Evolutionary conservation across 2,329 filamentous ascomycete species (phyloP), one percentile per base, ranked within the genome.

Genomic region (Paecilomyces niveus): DNA sequence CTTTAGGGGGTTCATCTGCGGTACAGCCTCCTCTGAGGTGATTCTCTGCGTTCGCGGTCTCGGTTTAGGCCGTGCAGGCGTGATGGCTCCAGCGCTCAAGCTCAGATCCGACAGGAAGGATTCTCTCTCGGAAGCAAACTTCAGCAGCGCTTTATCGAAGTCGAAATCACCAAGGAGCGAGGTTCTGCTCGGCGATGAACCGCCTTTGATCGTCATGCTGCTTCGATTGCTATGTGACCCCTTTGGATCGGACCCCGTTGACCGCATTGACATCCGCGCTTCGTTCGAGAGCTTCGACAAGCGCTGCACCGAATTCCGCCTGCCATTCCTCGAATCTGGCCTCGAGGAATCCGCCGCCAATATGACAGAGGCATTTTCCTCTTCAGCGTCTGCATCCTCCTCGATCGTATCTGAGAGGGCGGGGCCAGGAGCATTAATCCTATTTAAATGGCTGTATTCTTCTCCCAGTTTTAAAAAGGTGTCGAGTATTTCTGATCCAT

Each of bases 111-210:
- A 90, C 56, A 97, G 80, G 68, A 99, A 99, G 60, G 88, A 89
- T 68, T 99, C 94, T 63, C 94, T 83, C 78, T 97, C 93, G n/a
- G 88, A 89, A 53, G 94, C 92, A 73, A 99, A 99, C 76, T 97
- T 97, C 68, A 92, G 79, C 65, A 99, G 81, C 26, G 94, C 93
- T 69, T 89, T 87, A 71, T 97, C 94, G 68, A 99, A 99, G 73
- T 97, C 94, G 68, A 90, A 91, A 70, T 96, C 91, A 59, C 77
- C 84, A 31, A 85, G 74, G 26, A 74, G 68, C 5, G 72, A 70
- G 6, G 71, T 70, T n/a, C 66, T 68, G 22, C 72, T 73, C 21
- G 71, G 61, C 3, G 72, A 70, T 15, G 68, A 66, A 7, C 65
- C 61, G 45, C 70, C 70, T 65, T 81, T 83, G 67, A 88, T 85